A percentile compares a stretch with the other conserved stretches of the same genome.
These are phyloP conservation scores for Candida sanyaensis DNA, from an alignment of 1,139 yeast species.

Conservation along the genomic window DNA sequence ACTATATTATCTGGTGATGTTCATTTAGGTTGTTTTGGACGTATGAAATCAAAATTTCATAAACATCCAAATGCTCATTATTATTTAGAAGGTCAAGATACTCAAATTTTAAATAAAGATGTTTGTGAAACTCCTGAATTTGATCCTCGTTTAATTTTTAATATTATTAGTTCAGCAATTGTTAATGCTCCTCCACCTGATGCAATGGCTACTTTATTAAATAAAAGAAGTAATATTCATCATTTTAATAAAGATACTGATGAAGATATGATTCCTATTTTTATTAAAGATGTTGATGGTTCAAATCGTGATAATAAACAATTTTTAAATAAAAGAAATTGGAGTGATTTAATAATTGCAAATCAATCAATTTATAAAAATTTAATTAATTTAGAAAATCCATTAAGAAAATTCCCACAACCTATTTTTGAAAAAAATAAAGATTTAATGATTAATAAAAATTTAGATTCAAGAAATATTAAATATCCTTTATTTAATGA, in stretches of 20 bases:
- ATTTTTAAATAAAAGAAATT: slow-evolving; percentile 80
- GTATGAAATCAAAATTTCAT: slow-evolving; percentile 65
- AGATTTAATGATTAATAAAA: slow-evolving; percentile 10
- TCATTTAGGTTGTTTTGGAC: slow-evolving; percentile 82
- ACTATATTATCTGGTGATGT: slow-evolving; percentile 93
- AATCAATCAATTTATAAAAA: slow-evolving; percentile 29
- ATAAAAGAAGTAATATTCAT: slow-evolving; percentile 69
- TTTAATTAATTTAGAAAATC: slow-evolving; percentile 11
- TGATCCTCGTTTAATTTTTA: slow-evolving; percentile 79
- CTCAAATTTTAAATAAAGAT: slow-evolving; percentile 36
- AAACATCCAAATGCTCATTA: slow-evolving; percentile 40
- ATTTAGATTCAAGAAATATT: slow-evolving; percentile 22
- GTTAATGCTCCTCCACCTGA: slow-evolving; percentile 92
- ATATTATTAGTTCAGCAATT: slow-evolving; percentile 86
- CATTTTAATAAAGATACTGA: slow-evolving; percentile 62
- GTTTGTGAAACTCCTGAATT: slow-evolving; percentile 54
- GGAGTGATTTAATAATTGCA: slow-evolving; percentile 53
- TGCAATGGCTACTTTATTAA: slow-evolving; percentile 70
- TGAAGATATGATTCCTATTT: slow-evolving; percentile 80
- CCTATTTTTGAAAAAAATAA: slow-evolving; percentile 18
- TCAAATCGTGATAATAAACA: slow-evolving; percentile 51
- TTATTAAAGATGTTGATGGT: slow-evolving; percentile 64
- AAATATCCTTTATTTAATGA: slow-evolving; percentile 58
- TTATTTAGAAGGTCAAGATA: slow-evolving; percentile 21
- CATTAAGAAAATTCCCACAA: slow-evolving; percentile 31